Evolutionary conservation across 108 stramenopile species (phyloP), one percentile per base, ranked within the genome.

Genomic region (Cyclotella baltica): DNA sequence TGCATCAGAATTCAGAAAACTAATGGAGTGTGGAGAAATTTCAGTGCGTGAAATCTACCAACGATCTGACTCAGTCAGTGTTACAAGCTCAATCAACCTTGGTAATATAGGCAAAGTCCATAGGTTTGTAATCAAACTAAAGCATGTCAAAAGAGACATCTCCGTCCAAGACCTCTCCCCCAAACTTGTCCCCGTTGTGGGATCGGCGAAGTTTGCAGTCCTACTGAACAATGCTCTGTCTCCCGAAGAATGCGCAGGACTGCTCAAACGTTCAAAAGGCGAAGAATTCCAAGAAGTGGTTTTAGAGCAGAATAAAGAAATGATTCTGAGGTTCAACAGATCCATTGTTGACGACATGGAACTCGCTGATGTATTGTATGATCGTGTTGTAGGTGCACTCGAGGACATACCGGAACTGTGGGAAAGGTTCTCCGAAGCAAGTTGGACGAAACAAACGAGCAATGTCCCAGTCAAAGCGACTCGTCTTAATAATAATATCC

Each of bases 1-100:
- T 63, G 83, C 76, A 37, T 72, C 55, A 22, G 85, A 85, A 43
- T 89, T 72, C 64, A 58, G 71, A 58, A 68, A 34, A 19, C 48
- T 51, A 18, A 29, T 5, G 15, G 37, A 52, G 20, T 52, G 29
- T 20, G 67, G 67, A 10, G 67, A 68, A 16, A 31, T 68, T 52
- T 8, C 15, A 29, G 51, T 68, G 0, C 47, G 52, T 0, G 67
- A 34, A 5, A 29, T 68, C 50, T 29, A 25, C 29, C 23, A 68
- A 23, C 67, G 67, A 16, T 62, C 18, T 6, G 67, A 68, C 47
- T 51, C 67, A 33, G 31, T 31, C 31, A 48, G 29, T n/a, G 30
- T 10, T 43, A 25, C 40, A 43, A 31, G 22, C 25, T 33, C 40
- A 11, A 27, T 52, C 2, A 46, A 46, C 28, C 13, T 31, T 8